phyloP scores from a whole-genome alignment of 768 basidiomycete genomes.

The Termitomyces bulborhizus region DNA sequence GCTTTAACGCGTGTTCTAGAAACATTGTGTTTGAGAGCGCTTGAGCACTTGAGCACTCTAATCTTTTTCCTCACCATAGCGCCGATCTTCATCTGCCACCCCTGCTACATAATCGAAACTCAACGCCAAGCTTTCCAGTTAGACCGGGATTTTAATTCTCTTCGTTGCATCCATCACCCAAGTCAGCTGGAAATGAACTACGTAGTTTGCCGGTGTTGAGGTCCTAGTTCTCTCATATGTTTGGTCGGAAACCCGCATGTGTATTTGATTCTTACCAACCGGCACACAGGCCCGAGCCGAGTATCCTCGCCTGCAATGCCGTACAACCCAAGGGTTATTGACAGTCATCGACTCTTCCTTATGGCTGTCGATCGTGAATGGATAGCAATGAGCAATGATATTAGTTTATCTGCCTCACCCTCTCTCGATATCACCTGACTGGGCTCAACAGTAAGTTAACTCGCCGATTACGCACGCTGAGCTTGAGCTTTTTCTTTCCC shows the following conservation, averaged over 20 bases:
- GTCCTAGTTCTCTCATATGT: too few relatives aligned
- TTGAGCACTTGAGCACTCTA: neutral
- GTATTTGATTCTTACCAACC: neutral
- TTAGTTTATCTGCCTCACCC: too few relatives aligned
- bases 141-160: too few relatives aligned
- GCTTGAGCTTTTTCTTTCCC: neutral
- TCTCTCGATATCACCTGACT: neutral
- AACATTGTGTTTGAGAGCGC: neutral
- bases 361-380: neutral
- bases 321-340: neutral
- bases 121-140: too few relatives aligned
- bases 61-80: neutral
- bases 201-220: too few relatives aligned
- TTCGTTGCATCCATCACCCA: too few relatives aligned
- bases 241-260: too few relatives aligned
- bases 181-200: too few relatives aligned
- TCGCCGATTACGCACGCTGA: neutral
- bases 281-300: neutral
- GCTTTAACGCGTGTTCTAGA: neutral
- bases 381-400: neutral
- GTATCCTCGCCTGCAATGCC: neutral
- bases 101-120: too few relatives aligned
- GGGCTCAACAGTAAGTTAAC: neutral
- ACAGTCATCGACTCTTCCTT: neutral
- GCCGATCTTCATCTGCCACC: too few relatives aligned